Base-by-base conservation (phyloP, 345 rosid genomes). In the Eutrema yunnanense region DNA sequence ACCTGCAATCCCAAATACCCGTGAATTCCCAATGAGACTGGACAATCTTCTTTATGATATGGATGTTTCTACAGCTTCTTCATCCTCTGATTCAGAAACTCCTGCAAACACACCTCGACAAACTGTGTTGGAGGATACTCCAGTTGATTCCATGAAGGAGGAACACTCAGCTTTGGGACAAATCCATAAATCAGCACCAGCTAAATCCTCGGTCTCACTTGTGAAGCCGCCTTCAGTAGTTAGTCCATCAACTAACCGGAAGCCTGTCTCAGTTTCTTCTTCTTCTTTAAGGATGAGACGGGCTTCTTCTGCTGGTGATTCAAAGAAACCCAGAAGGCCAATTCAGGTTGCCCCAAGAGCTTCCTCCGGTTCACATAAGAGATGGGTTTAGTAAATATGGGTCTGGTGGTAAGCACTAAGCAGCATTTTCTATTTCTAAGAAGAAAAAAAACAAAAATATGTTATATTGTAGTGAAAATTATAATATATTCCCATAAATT, bases 1-100 rank as follows among this genome's bases (percentile, higher is more conserved):
- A 40, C 41, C 82, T 64, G 69, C 85, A 61, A 43, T 56, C 65
- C 41, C 84, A 50, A 79, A 66, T 34, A 69, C 52, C 41, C 73
- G 77, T 69, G 79, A 83, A 36, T 64, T 78, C 69, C 94, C 90
- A 2, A 52, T 76, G 74, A 81, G 89, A 92, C 27, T 82, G 57
- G 93, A 90, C 62, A 95, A 90, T 70, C 64, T 90, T 58, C 76
- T 95, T 67, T 95, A 90, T 58, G 91, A 90, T 73, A 82, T 95
- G 96, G 98, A 95, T 73, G 80, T 81, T 73, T 64, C 84, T 3
- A 86, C 99, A 42, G 75, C 96, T 67, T 82, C 93, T 79, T 92
- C 97, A 49, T 90, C 97, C 40, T 92, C 98, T 48, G 98, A 91
- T 81, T 89, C 96, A 14, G 97, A 91, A 67, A 33, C 76, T 65